Base-by-base conservation (phyloP, 805 yeast species). In the Metschnikowia henanensis region DNA sequence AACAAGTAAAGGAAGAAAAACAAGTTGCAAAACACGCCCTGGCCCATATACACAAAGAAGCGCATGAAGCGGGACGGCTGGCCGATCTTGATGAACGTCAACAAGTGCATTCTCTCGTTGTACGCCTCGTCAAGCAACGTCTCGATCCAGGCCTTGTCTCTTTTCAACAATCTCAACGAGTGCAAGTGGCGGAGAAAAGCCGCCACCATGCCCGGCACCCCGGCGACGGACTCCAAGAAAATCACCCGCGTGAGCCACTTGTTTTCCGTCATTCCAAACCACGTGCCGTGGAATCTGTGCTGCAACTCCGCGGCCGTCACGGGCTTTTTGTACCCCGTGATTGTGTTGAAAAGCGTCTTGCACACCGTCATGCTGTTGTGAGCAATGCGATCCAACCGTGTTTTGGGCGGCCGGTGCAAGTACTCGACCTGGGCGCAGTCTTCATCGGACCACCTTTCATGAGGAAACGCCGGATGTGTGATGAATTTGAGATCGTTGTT, bases 191-290 rank as follows among this genome's bases (percentile, higher is more conserved):
- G 74, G 33, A 84, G 61, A 63, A 83, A 84, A 1, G 85, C 84
- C 3, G 87, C 91, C 36, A 81, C 85, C 72, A 82, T 77, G 9
- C 91, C 90, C 1, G 91, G 91, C n/a, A 84, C 87, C 7, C 88
- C 90, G 4, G 91, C 91, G 43, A 84, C 73, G 47, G 82, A 75
- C 60, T 84, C 91, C 52, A 84, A 70, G 53, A 84, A 82, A 30
- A 84, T 77, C 44, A 76, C 64, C 41, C 85, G 61, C 6, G 80
- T 76, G 45, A 84, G 53, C 90, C 90, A 84, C 56, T 80, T 79
- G 41, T 67, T 70, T 20, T 76, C 77, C 5, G 84, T 79, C 86
- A 84, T 79, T 40, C 67, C 67, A 49, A 70, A 75, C 37, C 76
- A 55, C 1, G 73, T 70, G 9, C 72, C 73, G 21, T 59, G 59